Base-by-base conservation (phyloP, 2,329 filamentous ascomycete species). In the Xylaria sp. region DNA sequence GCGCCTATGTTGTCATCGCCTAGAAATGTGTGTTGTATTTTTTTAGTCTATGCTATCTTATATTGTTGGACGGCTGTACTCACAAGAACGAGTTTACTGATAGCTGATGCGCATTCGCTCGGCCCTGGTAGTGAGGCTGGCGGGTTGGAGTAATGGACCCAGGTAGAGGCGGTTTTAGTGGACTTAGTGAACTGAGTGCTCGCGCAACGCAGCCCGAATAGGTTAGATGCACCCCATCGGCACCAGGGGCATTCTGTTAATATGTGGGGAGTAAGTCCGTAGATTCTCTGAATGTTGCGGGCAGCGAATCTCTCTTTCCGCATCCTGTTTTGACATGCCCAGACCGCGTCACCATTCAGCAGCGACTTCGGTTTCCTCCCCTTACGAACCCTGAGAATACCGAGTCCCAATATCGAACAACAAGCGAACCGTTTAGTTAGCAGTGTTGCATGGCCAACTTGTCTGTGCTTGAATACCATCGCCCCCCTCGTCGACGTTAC, bases 231-330 rank as follows among this genome's bases (percentile, higher is more conserved):
- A 26, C 23, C 6, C 42, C 6, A 38, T 31, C 11, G 28, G 46
- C 49, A 36, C 49, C 53, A 59, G 59, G 62, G 66, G 42, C 40
- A 58, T 54, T 67, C 66, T 66, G 56, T 53, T 69, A 67, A 69
- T 65, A 65, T 56, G 46, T 71, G 69, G 69, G 53, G 69, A 51
- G 23, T 23, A 23, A 23, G 23, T 23, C 23, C 23, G 54, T 17
- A 44, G 20, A 26, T 23, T 15, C n/a, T 38, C 49, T 36, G 20
- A 49, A 61, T 54, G 56, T 62, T 67, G 69, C 69, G 66, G 71
- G 69, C 68, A 68, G 42, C 26, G 53, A 48, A 48, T 65, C 60
- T 59, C 65, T 65, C 48, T 59, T 33, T 44, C 33, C 57, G 40
- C 28, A 33, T 46, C 36, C 53, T 56, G 26, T 56, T 54, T 40